These are phyloP conservation scores for Physcomitrellopsis africana DNA, from an alignment of 225 moss, liverwort and hornwort species.

Conservation along the genomic window DNA sequence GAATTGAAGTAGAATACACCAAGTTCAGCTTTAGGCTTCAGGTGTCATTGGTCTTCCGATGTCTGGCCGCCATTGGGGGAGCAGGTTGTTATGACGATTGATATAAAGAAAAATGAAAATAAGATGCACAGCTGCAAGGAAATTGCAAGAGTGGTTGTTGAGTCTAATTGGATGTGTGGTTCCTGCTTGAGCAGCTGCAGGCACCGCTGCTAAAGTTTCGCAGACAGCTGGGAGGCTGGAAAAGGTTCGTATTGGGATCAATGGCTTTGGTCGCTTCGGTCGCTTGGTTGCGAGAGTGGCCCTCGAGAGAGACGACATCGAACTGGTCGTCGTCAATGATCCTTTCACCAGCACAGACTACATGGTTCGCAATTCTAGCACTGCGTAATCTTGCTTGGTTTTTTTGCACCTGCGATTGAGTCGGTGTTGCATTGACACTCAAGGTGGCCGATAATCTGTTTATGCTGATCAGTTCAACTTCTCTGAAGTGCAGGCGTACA, in stretches of 20 bases:
- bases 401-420: too few species aligned
- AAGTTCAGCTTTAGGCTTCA: too few species aligned
- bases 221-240: neutral
- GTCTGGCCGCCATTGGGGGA: neutral
- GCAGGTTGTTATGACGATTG: neutral
- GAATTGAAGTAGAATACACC: too few species aligned
- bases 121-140: neutral
- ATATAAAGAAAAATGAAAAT: neutral
- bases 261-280: conserved; percentile 66
- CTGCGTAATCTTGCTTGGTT: neutral
- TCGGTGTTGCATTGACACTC: too few species aligned
- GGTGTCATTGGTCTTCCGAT: too few species aligned
- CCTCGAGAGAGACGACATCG: conserved; percentile 58
- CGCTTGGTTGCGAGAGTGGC: conserved; percentile 53
- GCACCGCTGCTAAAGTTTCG: conserved; percentile 34
- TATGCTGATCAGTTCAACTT: neutral
- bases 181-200: conserved; percentile 26
- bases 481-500: conserved; percentile 56
- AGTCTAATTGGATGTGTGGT: neutral
- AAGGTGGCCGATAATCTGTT: neutral
- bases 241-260: conserved; percentile 51
- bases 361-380: conserved; percentile 29
- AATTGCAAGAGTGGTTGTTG: neutral
- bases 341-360: conserved; percentile 64
- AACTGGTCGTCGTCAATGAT: conserved; percentile 64